A percentile compares a stretch with the other conserved stretches of the same genome.
phyloP scores from a whole-genome alignment of 257 asterid species.

The Orobanche coerulescens region DNA sequence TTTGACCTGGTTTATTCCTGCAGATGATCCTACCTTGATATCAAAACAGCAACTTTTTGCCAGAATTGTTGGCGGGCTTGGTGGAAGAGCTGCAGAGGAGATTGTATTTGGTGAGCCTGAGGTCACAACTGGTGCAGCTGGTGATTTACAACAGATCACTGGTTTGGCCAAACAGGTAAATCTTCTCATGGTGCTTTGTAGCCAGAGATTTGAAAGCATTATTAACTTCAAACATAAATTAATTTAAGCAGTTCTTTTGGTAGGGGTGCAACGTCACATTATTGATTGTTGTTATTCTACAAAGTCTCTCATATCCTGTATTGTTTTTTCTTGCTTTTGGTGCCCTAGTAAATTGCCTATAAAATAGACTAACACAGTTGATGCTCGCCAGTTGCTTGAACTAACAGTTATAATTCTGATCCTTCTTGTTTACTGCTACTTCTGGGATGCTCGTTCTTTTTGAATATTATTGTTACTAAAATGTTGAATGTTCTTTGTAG shows the following conservation, averaged over 20 bases:
- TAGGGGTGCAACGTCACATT: not conserved
- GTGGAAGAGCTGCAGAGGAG: constrained; percentile 99
- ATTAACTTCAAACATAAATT: not conserved
- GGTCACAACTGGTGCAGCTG: constrained; percentile 95
- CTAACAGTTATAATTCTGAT: not conserved
- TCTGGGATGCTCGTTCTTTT: no score
- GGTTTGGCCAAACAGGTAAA: constrained; percentile 88
- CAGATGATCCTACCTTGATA: constrained; percentile 95
- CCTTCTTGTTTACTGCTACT: not conserved
- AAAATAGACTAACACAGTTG: not conserved
- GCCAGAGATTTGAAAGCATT: not conserved
- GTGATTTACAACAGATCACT: constrained; percentile 96
- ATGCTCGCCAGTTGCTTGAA: not conserved
- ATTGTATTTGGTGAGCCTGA: constrained; percentile 94
- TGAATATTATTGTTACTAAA: not conserved
- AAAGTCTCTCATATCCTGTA: not conserved
- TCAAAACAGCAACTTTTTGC: constrained; percentile 96
- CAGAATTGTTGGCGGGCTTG: constrained; percentile 95
- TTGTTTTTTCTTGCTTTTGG: no score
- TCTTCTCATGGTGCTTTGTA: not conserved
- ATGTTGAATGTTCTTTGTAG: constrained; percentile 24
- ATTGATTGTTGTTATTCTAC: not conserved
- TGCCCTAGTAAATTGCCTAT: no score
- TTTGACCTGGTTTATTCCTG: constrained; percentile 95
- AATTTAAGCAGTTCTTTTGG: not conserved